Evolutionary conservation across 306 rosid species (phyloP), one percentile per base, ranked within the genome.

Genomic region (Glycine tomentella): DNA sequence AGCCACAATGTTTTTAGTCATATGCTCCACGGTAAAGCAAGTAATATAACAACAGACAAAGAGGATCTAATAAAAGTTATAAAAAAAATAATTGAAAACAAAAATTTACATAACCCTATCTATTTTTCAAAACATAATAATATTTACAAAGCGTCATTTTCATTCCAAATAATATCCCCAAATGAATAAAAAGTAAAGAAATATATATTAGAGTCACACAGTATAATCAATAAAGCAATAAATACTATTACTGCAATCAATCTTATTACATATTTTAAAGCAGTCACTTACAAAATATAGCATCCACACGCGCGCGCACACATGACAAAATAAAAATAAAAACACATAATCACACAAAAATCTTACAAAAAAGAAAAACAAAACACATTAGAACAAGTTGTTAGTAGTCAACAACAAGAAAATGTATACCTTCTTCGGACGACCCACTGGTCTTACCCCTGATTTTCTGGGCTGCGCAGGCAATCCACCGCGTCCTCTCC

Each of bases 351-450:
- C 34, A 20, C 62, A 36, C 40, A 14, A 72, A 75, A 42, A 42
- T 42, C 8, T 6, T 42, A 42, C 46, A 42, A 42, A 42, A 2
- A 46, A 46, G 8, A 25, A 25, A 25, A 25, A 25, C 1, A 25
- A 0, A 25, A 2, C 31, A 25, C 1, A 25, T 1, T 2, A 25
- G 31, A 11, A n/a, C n/a, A n/a, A 48, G 44, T 31, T 4, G 2
- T 8, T 20, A 52, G 58, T 11, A 52, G 58, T 52, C 7, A 57
- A 44, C 34, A 14, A 45, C 11, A 65, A 25, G 31, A 40, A 58
- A 36, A 8, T 74, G 5, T 3, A 38, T 76, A 94, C 98, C 98
- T 94, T 93, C 87, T 36, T 91, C 0, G 98, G 98, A 36, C 98
- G 90, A 7, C 98, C 98, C 13, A 90, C 93, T 0, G 93, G 85